Percentiles rank a stretch among this genome's conserved stretches.
Evolutionary conservation across 192 early-diverging fungal genomes (phyloP).

Genomic region (Gamsiella multidivaricata): DNA sequence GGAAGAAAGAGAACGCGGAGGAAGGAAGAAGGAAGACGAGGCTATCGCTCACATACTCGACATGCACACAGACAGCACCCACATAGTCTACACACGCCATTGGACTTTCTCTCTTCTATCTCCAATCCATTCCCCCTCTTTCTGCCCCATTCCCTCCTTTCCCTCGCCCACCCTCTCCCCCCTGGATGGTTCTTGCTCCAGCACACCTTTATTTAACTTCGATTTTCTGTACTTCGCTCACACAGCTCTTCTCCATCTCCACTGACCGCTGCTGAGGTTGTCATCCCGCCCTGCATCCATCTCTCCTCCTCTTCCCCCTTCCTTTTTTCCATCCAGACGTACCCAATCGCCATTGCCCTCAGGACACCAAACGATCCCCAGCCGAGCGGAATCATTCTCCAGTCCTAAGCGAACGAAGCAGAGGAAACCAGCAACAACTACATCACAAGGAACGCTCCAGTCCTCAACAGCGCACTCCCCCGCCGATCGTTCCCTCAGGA

Average conservation of each 20-base stretch:
- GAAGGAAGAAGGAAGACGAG: too few relatives aligned
- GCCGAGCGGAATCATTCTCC: neutral
- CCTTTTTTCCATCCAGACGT: neutral
- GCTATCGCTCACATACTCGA: too few relatives aligned
- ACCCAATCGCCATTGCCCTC: neutral
- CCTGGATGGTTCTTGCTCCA: too few relatives aligned
- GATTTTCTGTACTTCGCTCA: too few relatives aligned
- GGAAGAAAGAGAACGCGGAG: neutral
- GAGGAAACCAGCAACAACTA: neutral
- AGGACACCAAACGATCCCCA: neutral
- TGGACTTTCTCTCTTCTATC: neutral
- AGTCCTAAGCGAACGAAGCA: neutral
- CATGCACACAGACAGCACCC: too few relatives aligned
- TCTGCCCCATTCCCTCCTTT: neutral
- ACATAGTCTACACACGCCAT: too few relatives aligned
- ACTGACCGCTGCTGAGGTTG: neutral
- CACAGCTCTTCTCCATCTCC: neutral
- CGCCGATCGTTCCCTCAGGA: slow-evolving; percentile 17
- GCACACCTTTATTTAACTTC: too few relatives aligned
- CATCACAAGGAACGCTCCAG: too few relatives aligned
- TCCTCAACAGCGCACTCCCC: slow-evolving; percentile 2
- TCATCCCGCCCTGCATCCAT: neutral
- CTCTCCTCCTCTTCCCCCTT: neutral
- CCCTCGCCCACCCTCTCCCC: neutral
- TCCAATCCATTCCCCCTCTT: neutral